Evolutionary conservation across 1,139 yeast species (phyloP), one percentile per base, ranked within the genome.

Genomic region (Saccharomyces uvarum): DNA sequence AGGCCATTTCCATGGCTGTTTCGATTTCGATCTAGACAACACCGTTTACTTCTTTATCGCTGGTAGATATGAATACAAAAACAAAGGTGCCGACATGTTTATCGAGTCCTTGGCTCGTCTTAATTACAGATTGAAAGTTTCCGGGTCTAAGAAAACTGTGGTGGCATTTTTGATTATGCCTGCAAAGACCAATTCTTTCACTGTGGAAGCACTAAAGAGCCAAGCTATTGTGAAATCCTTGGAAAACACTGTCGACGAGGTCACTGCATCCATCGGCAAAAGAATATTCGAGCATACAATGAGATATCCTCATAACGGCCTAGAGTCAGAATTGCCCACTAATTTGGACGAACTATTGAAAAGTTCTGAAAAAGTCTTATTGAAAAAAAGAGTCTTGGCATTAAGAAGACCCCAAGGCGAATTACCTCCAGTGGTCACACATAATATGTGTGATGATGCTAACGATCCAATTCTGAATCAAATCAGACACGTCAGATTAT

Each of bases 131-230:
- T 80, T 93, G 68, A 90, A 93, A 74, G 84, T 82, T 59, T 72
- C 83, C 6, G 90, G 89, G 46, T 87, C 96, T 13, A 88, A 87
- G 65, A 86, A 85, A 77, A 93, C 98, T 0, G 95, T 93, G 33
- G 97, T 93, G 51, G 98, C 98, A n/a, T 93, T 93, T 70, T 88
- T 93, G 66, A 91, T 93, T 71, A 93, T 93, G 99, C 99, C 99
- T 1, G 98, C 97, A 21, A 83, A 85, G 55, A 91, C 96, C 56
- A 86, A 86, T 65, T 90, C 97, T 0, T 93, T 90, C 73, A 93
- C 98, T 1, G 96, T 90, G 47, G 99, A 93, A 70, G 93, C 98
- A 16, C 80, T 93, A 67, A 88, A 87, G 75, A 97, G 97, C 52
- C 99, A 93, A 73, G 97, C 98, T 2, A 97, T 90, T 51, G 86